Conservation (phyloP, 2,329 filamentous ascomycete species). For the Grosmannia huntii region DNA sequence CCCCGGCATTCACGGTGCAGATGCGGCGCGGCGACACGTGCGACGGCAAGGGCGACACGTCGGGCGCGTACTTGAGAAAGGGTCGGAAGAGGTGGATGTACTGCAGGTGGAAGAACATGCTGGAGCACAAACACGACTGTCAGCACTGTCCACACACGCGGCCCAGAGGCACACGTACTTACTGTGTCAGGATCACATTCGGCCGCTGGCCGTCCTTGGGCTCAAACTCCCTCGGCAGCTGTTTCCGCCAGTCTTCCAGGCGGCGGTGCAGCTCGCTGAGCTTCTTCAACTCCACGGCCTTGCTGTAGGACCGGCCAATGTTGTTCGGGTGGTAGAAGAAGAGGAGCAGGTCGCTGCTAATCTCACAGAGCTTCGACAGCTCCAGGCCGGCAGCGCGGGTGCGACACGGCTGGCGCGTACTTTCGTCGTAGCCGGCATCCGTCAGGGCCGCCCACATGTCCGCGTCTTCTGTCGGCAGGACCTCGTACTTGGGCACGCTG, state of each 20-base stretch:
- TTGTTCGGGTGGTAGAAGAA: constrained; percentile 82
- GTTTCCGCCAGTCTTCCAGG: constrained; percentile 77
- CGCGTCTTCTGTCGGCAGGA: constrained; percentile 79
- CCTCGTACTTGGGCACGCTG: constrained; percentile 78
- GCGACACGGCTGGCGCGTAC: constrained; percentile 65
- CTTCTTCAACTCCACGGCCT: constrained; percentile 78
- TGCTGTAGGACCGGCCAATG: constrained; percentile 52
- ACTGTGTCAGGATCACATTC: constrained; percentile 73
- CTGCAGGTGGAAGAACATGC: constrained; percentile 87
- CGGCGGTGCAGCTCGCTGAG: constrained; percentile 83
- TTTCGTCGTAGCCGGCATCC: constrained; percentile 63
- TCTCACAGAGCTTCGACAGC: constrained; percentile 75
- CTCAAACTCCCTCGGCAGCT: constrained; percentile 75
- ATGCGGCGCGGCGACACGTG: constrained; percentile 85
- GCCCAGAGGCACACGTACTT: constrained; percentile 28
- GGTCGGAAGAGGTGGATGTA: constrained; percentile 94
- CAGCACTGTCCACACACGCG: not conserved
- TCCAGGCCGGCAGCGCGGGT: constrained; percentile 74
- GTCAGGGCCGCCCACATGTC: constrained; percentile 69
- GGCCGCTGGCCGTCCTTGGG: constrained; percentile 81
- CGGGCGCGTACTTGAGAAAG: constrained; percentile 79
- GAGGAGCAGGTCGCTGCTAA: constrained; percentile 78
- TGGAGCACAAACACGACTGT: constrained; percentile 22
- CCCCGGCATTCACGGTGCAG: constrained; percentile 78
- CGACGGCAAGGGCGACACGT: constrained; percentile 67